Base-by-base conservation (phyloP, 176 grass and related monocot species). In the Canna indica region DNA sequence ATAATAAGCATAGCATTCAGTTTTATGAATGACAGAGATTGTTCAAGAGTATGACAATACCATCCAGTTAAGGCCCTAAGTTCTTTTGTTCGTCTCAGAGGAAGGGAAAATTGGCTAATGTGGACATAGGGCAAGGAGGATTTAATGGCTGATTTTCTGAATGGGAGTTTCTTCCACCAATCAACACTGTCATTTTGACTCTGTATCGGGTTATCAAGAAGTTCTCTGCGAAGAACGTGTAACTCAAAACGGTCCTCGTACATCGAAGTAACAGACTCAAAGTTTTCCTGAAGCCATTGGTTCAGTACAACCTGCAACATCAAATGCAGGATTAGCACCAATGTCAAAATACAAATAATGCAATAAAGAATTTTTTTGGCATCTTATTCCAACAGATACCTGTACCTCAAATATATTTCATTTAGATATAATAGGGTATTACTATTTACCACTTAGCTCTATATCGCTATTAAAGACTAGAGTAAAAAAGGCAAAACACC, bases 171-270 rank as follows among this genome's bases (percentile, higher is more conserved):
- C 80, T 86, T 85, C 86, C 89, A 99, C 60, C 76, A 87, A 61
- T 18, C 8, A 70, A 78, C 69, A 58, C 66, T 78, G 42, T 78
- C 61, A 22, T 75, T 35, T 67, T 72, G 61, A 68, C 69, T 90
- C 44, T 82, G 71, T 0, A 36, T 64, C 79, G 72, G 2, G 26
- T 77, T 80, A 65, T 88, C 77, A 77, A 77, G 59, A 47, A 64
- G 15, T 54, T 90, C 82, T 77, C 77, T 91, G 57, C 47, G 64
- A 47, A 99, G 71, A 67, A 93, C 73, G 75, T 90, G 86, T 70
- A 99, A 66, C 75, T 99, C 84, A 33, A 87, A 87, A 66, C 80
- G 79, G 76, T 99, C 94, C 70, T 99, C 94, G 5, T 85, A 99
- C 89, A 99, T 99, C 59, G 84, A 78, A 68, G 85, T 70, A 84